Evolutionary conservation across 78 protist genomes (phyloP).

Genomic region (Guillardia theta): DNA sequence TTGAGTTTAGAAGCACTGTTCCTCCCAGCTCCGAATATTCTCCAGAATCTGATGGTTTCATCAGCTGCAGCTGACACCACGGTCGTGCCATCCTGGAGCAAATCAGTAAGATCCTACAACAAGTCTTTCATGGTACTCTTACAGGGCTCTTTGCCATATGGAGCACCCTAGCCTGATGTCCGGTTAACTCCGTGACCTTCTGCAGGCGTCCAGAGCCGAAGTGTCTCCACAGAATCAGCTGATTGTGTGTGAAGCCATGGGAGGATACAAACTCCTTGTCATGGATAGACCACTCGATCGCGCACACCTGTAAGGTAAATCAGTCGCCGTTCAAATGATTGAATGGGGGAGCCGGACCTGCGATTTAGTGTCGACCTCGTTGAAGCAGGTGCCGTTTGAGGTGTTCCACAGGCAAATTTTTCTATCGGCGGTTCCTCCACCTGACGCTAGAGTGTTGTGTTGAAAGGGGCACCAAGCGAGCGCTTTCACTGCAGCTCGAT

Average conservation of each 20-base stretch:
- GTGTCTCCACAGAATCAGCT: slow-evolving; percentile 97
- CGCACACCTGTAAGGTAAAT: slow-evolving; percentile 91
- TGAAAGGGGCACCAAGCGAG: slow-evolving; percentile 61
- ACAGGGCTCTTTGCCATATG: slow-evolving; percentile 92
- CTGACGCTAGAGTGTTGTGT: slow-evolving; percentile 92
- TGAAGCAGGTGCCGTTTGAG: slow-evolving; percentile 38
- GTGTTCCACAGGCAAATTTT: slow-evolving; percentile 97
- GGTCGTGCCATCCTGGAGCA: slow-evolving; percentile 94
- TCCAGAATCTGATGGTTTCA: slow-evolving; percentile 99
- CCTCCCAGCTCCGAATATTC: slow-evolving; percentile 64
- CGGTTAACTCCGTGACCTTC: slow-evolving; percentile 87
- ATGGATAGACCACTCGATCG: slow-evolving; percentile 86
- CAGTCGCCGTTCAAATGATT: no score
- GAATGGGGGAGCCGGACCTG: slow-evolving; percentile 14
- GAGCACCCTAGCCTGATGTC: slow-evolving; percentile 94
- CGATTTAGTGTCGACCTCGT: slow-evolving; percentile 5
- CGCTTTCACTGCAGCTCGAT: neutral
- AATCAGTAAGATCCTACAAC: no score
- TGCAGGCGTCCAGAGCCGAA: neutral
- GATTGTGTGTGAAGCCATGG: slow-evolving; percentile 97
- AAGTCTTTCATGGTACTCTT: no score
- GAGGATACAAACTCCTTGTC: slow-evolving; percentile 92
- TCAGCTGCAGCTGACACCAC: slow-evolving; percentile 95
- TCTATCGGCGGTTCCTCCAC: slow-evolving; percentile 99
- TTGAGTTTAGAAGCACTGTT: slow-evolving; percentile 3